Evolutionary conservation across 2,329 filamentous ascomycete species (phyloP).

Genomic region (Tolypocladium ophioglossoides): DNA sequence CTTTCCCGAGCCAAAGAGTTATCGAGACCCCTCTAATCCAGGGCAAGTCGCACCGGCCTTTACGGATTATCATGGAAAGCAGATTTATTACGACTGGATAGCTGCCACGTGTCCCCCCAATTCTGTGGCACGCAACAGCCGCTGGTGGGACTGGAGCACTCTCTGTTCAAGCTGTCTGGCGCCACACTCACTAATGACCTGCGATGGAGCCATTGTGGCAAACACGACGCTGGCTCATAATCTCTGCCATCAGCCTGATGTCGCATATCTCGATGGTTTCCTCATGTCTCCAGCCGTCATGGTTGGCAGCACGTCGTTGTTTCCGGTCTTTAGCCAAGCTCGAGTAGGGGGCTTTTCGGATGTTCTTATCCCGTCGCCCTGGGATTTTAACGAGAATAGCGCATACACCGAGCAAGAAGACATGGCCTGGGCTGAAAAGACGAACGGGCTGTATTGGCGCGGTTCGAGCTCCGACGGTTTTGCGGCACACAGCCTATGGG

Average conservation of each 20-base stretch:
- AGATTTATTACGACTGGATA: constrained; percentile 25
- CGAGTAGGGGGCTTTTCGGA: constrained; percentile 44
- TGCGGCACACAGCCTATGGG: constrained; percentile 32
- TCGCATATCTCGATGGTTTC: constrained; percentile 41
- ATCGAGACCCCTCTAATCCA: not conserved
- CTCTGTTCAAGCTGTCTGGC: constrained; percentile 20
- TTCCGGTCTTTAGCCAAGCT: constrained; percentile 46
- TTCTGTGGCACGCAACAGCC: constrained; percentile 28
- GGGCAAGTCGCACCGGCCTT: constrained; percentile 6
- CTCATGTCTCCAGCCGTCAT: constrained; percentile 39
- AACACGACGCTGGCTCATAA: constrained; percentile 45
- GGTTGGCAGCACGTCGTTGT: constrained; percentile 36
- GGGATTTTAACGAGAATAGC: constrained; percentile 46
- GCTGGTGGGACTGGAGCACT: constrained; percentile 28
- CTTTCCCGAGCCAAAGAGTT: not conserved
- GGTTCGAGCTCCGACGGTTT: constrained; percentile 47
- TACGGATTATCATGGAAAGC: constrained; percentile 8
- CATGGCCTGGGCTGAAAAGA: constrained; percentile 34
- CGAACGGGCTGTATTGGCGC: constrained; percentile 42
- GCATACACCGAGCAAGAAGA: constrained; percentile 37
- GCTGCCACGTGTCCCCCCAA: constrained; percentile 32
- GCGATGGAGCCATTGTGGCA: constrained; percentile 30
- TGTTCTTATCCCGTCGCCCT: constrained; percentile 42
- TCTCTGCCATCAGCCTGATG: constrained; percentile 37
- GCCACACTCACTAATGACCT: constrained; percentile 21